These are phyloP conservation scores for Pichia sp. DNA, from an alignment of 1,139 yeast genomes.

Conservation along the genomic window DNA sequence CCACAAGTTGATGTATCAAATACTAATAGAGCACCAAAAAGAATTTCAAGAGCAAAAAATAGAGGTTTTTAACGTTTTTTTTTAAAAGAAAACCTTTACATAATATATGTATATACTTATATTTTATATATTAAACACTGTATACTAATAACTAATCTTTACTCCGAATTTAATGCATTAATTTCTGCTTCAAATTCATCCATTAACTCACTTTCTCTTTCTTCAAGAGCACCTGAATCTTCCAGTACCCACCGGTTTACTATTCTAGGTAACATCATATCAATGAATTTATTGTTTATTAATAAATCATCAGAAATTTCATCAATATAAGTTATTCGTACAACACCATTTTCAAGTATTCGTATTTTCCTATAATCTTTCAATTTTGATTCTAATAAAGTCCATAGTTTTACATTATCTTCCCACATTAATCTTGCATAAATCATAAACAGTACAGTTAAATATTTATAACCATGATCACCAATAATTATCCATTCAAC, in stretches of 20 bases:
- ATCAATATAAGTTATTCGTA: constrained; percentile 40
- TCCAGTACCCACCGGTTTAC: constrained; percentile 35
- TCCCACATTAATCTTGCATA: constrained; percentile 47
- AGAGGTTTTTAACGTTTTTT: constrained; percentile 11
- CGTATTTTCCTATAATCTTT: constrained; percentile 51
- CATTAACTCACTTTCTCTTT: constrained; percentile 33
- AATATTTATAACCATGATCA: constrained; percentile 61
- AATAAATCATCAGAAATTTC: constrained; percentile 53
- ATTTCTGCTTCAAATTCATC: constrained; percentile 25
- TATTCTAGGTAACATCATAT: constrained; percentile 55
- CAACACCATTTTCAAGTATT: constrained; percentile 24
- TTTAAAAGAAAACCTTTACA: background rate
- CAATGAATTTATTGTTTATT: constrained; percentile 46
- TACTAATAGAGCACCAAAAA: constrained; percentile 7
- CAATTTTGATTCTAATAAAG: constrained; percentile 44
- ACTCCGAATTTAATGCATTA: constrained; percentile 8
- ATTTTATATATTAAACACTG: background rate
- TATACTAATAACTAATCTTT: background rate
- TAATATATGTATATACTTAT: background rate
- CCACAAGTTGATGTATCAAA: background rate
- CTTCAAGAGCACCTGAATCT: constrained; percentile 36
- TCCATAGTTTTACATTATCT: constrained; percentile 41
- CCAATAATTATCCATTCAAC: constrained; percentile 40
- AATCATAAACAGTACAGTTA: constrained; percentile 54
- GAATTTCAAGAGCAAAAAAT: constrained; percentile 8